Evolutionary conservation across 768 basidiomycete species (phyloP), one percentile per base, ranked within the genome.

Genomic region (Fomitopsis serialis): DNA sequence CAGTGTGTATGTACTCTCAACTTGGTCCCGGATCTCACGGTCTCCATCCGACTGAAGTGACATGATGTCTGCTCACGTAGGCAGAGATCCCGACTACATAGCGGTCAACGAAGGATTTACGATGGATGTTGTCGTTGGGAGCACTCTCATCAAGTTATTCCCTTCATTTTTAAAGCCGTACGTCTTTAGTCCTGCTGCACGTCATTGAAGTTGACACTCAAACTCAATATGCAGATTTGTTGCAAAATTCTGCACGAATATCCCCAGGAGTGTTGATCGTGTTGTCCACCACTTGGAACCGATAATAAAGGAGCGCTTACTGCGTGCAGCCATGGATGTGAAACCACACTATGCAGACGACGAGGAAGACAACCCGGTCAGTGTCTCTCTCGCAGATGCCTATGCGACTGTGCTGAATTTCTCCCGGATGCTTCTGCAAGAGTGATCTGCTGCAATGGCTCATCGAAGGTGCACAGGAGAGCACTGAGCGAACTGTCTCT

Each of bases 371-470:
- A 59, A 58, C 34, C 55, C 56, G 21, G 57, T 57, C 15, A 15
- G 48, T n/a, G n/a, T n/a, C 36, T 40, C 15, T 29, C 2, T 23
- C n/a, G n/a, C n/a, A n/a, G 32, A 19, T 17, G 15, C 13, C 37
- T n/a, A n/a, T n/a, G n/a, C n/a, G n/a, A n/a, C n/a, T 6, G 17
- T 5, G 25, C 29, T 29, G 25, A 4, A 36, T 19, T 49, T 4
- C 22, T 15, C 9, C 9, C 13, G 48, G 2, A 2, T 29, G 34
- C 3, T 17, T 40, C 13, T 23, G 35, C 8, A 22, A 76, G 74
- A 70, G 71, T 42, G 73, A 75, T 51, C 34, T 74, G 23, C 52
- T 76, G 3, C 63, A 62, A 19, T 76, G 75, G 75, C 53, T 74
- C 25, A 59, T 76, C 43, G 72, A 76, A 32, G 60, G 58, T 0